Conservation (phyloP, 1,284 basidiomycete genomes). For the Wallemia mellicola region DNA sequence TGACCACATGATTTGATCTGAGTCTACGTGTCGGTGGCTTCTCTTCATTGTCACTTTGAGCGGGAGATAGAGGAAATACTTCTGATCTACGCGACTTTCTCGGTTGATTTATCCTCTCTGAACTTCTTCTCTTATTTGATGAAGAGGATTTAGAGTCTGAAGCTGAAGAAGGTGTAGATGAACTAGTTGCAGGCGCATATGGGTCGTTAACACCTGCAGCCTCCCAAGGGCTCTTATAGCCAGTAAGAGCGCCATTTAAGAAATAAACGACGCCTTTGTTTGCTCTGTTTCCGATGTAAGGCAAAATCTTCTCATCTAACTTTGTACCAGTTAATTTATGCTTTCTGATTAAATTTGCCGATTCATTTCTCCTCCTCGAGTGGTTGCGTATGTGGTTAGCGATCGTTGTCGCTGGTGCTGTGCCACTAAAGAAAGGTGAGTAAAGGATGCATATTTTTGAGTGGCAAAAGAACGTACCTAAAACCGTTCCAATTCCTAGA, state of each 20-base stretch:
- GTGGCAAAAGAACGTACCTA: not conserved
- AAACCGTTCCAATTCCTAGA: not conserved
- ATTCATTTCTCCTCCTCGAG: not conserved
- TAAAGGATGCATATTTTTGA: not conserved
- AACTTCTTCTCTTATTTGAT: not conserved
- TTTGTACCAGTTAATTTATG: not conserved
- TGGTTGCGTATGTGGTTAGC: not conserved
- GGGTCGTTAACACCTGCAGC: not conserved
- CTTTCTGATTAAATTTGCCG: not conserved
- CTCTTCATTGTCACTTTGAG: not conserved
- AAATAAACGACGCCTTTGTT: not conserved
- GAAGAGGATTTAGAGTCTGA: not conserved
- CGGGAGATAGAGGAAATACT: not conserved
- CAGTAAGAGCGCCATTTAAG: not conserved
- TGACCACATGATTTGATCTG: not conserved
- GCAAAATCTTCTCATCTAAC: not conserved
- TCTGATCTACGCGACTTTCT: not conserved
- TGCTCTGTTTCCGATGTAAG: not conserved
- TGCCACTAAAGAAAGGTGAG: not conserved
- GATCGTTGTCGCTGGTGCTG: not conserved
- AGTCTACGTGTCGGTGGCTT: not conserved
- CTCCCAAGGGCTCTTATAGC: not conserved
- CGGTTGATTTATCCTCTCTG: not conserved
- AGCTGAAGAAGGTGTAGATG: too few relatives aligned
- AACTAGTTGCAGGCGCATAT: not conserved